phyloP scores from a whole-genome alignment of 768 basidiomycete genomes.

The Russula foetens region DNA sequence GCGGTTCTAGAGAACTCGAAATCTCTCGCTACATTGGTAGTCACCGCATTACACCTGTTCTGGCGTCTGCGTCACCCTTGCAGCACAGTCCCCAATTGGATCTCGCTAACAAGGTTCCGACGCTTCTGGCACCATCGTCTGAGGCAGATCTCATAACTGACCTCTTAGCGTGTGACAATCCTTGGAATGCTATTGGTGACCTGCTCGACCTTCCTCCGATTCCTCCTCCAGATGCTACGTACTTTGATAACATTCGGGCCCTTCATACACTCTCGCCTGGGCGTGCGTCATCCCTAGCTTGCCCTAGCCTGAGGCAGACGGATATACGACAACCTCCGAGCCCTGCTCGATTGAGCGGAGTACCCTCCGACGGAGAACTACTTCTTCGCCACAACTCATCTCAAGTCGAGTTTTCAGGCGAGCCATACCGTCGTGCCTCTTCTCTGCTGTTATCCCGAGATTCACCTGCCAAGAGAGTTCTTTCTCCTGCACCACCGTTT shows the following conservation, averaged over 20 bases:
- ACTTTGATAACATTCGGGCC: not conserved
- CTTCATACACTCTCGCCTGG: not conserved
- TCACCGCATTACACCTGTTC: not conserved
- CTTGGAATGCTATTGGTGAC: constrained; percentile 19
- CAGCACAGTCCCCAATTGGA: not conserved
- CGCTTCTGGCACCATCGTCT: not conserved
- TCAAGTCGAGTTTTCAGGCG: not conserved
- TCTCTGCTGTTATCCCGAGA: not conserved
- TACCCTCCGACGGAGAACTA: not conserved
- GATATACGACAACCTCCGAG: not conserved
- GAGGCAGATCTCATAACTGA: constrained; percentile 8
- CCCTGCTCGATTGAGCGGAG: not conserved
- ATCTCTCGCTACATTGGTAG: not conserved
- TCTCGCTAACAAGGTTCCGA: not conserved
- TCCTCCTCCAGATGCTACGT: constrained; percentile 3
- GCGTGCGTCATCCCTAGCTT: not conserved
- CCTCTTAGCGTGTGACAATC: constrained; percentile 4
- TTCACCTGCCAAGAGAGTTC: not conserved
- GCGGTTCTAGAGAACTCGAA: not conserved
- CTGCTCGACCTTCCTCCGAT: constrained; percentile 14
- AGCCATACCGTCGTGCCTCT: not conserved
- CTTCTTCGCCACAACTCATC: not conserved
- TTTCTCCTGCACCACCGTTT: not conserved
- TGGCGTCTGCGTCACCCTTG: not conserved
- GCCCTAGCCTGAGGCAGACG: not conserved